Evolutionary conservation across 2,329 filamentous ascomycete genomes (phyloP).

Genomic region (Atkinsonella texensis): DNA sequence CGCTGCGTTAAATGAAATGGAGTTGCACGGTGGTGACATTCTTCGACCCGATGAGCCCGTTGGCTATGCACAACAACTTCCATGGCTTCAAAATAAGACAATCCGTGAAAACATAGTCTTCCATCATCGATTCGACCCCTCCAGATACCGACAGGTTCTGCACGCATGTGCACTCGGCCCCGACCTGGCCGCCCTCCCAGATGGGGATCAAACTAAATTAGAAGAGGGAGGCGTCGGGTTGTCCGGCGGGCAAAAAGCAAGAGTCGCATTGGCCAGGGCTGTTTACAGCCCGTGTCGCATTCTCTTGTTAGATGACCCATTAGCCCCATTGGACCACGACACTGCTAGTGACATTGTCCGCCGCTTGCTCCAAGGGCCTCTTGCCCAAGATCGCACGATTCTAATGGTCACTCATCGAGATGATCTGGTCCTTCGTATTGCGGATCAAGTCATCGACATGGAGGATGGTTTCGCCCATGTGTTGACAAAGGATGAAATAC

Average conservation of each 20-base stretch:
- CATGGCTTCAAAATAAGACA: conserved; percentile 55
- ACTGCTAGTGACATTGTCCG: conserved; percentile 51
- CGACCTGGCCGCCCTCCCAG: conserved; percentile 43
- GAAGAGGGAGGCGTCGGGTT: conserved; percentile 52
- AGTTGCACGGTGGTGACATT: conserved; percentile 45
- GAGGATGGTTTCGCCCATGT: conserved; percentile 44
- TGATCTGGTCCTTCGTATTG: conserved; percentile 63
- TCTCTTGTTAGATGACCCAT: conserved; percentile 49
- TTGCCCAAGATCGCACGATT: conserved; percentile 52
- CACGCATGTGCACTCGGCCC: conserved; percentile 46
- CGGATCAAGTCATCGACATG: conserved; percentile 63
- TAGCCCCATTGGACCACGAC: conserved; percentile 50
- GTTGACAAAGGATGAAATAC: conserved; percentile 33
- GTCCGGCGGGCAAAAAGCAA: conserved; percentile 51
- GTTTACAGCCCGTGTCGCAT: conserved; percentile 46
- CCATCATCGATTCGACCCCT: conserved; percentile 40
- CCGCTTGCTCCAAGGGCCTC: conserved; percentile 45
- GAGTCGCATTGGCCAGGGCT: conserved; percentile 50
- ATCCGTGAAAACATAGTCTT: conserved; percentile 55
- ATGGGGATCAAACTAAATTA: conserved; percentile 46
- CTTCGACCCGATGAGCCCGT: conserved; percentile 36
- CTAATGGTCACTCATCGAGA: conserved; percentile 73
- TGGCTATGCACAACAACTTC: conserved; percentile 46
- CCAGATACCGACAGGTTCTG: conserved; percentile 46
- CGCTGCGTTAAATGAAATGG: conserved; percentile 50